phyloP scores from a whole-genome alignment of 1,139 yeast genomes.

The Magnusiomyces magnusii region DNA sequence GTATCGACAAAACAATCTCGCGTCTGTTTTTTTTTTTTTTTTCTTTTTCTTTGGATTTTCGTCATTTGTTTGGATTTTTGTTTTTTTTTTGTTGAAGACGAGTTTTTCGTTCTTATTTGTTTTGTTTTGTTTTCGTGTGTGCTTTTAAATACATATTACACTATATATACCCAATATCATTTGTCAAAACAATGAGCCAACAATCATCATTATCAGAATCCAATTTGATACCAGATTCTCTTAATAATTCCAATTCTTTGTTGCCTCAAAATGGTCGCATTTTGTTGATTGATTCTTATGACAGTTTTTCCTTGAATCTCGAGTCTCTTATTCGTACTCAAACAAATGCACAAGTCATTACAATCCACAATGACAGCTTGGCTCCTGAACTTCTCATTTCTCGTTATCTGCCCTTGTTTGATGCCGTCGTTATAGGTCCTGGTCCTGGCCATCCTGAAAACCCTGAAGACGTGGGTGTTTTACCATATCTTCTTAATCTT shows the following conservation, averaged over 20 bases:
- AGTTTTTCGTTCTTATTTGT: no score
- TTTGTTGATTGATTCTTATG: slow-evolving; percentile 84
- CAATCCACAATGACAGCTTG: slow-evolving; percentile 71
- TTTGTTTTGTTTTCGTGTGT: no score
- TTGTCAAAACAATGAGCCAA: neutral
- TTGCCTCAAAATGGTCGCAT: slow-evolving; percentile 29
- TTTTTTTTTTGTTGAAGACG: neutral
- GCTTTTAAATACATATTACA: no score
- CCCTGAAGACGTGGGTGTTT: slow-evolving; percentile 62
- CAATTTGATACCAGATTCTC: neutral
- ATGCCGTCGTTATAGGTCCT: slow-evolving; percentile 84
- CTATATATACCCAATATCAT: no score
- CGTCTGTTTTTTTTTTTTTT: neutral
- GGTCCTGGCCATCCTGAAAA: slow-evolving; percentile 90
- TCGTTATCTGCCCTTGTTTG: slow-evolving; percentile 42
- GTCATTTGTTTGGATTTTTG: neutral
- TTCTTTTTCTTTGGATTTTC: neutral
- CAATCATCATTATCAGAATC: neutral
- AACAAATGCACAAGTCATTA: slow-evolving; percentile 50
- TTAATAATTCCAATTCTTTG: neutral
- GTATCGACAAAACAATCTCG: neutral
- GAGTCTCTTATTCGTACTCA: slow-evolving; percentile 52
- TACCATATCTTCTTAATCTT: slow-evolving; percentile 45
- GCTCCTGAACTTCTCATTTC: slow-evolving; percentile 38
- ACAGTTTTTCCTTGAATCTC: slow-evolving; percentile 85